phyloP scores from a whole-genome alignment of 2,329 filamentous ascomycete species.

The Daldinia sp. region DNA sequence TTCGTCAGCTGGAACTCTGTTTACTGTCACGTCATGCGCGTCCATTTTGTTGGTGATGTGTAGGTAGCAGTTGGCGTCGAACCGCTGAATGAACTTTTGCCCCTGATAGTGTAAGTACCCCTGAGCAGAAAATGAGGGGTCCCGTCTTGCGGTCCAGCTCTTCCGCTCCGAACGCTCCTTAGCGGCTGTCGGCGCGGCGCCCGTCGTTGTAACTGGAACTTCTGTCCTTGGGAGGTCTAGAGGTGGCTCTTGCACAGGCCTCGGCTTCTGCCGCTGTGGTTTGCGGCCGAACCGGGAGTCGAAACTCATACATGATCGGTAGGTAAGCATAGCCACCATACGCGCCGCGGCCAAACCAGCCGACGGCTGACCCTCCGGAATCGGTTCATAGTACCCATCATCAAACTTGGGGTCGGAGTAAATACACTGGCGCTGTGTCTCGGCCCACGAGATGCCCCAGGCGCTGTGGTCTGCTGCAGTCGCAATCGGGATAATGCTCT shows the following conservation, averaged over 20 bases:
- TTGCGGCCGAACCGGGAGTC: slow-evolving; percentile 56
- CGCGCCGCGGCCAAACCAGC: slow-evolving; percentile 53
- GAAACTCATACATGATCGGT: slow-evolving; percentile 54
- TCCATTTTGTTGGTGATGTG: slow-evolving; percentile 56
- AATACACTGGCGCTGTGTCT: slow-evolving; percentile 66
- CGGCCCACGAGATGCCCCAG: slow-evolving; percentile 71
- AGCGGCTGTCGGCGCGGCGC: background rate
- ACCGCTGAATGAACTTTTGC: slow-evolving; percentile 54
- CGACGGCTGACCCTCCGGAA: slow-evolving; percentile 51
- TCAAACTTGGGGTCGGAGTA: slow-evolving; percentile 51
- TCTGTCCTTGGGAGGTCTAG: slow-evolving; percentile 60
- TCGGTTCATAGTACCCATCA: slow-evolving; percentile 52
- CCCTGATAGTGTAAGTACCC: slow-evolving; percentile 56
- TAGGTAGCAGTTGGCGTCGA: slow-evolving; percentile 57
- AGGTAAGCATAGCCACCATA: slow-evolving; percentile 57
- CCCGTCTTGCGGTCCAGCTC: slow-evolving; percentile 29
- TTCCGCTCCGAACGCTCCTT: slow-evolving; percentile 64
- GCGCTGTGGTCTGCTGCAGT: slow-evolving; percentile 67
- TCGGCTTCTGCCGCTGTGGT: slow-evolving; percentile 61
- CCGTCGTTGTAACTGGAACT: slow-evolving; percentile 16
- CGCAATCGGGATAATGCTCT: slow-evolving; percentile 66
- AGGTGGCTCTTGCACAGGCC: slow-evolving; percentile 34
- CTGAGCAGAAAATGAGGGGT: slow-evolving; percentile 53
- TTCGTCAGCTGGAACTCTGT: slow-evolving; percentile 14
- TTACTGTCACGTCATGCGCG: slow-evolving; percentile 52